Conservation (phyloP, 2,329 filamentous ascomycete species). For the Scedosporium dehoogii region DNA sequence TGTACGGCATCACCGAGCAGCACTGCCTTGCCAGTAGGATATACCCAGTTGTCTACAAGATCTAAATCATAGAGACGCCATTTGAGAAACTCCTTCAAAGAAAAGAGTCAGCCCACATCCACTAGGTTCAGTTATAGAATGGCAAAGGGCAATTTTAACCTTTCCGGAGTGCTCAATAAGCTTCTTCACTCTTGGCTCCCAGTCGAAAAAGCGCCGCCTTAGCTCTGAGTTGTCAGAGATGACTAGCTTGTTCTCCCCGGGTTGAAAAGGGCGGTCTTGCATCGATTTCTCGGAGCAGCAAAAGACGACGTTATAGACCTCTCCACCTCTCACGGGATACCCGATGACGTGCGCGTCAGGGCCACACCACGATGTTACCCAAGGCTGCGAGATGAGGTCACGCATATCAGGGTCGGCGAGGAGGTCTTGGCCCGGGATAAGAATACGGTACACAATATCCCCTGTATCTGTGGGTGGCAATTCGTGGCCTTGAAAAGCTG, state of each 20-base stretch:
- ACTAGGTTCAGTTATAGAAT: too few species aligned
- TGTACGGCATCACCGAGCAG: slow-evolving; percentile 32
- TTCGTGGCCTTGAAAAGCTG: too few species aligned
- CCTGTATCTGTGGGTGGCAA: slow-evolving; percentile 15
- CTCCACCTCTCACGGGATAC: slow-evolving; percentile 17
- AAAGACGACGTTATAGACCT: slow-evolving; percentile 18
- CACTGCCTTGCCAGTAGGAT: slow-evolving; percentile 18
- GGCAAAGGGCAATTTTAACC: slow-evolving; percentile 14
- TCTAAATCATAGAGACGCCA: slow-evolving; percentile 20
- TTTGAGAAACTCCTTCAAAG: slow-evolving; percentile 19
- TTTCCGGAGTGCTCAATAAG: not conserved
- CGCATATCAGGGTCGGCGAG: slow-evolving; percentile 15
- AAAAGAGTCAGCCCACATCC: too few species aligned
- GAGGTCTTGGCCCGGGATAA: slow-evolving; percentile 15
- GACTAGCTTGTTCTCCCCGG: too few species aligned
- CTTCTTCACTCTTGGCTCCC: slow-evolving; percentile 4
- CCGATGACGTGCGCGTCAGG: slow-evolving; percentile 18
- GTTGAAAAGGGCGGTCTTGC: too few species aligned
- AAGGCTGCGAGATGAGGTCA: slow-evolving; percentile 13
- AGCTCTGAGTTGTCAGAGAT: not conserved
- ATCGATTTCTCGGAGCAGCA: not conserved
- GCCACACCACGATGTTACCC: slow-evolving; percentile 18
- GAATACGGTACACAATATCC: slow-evolving; percentile 18
- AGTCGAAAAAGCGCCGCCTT: not conserved
- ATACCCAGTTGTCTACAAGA: slow-evolving; percentile 19